Conservation (phyloP, 208 protist species). For the Trypanosoma melophagium region DNA sequence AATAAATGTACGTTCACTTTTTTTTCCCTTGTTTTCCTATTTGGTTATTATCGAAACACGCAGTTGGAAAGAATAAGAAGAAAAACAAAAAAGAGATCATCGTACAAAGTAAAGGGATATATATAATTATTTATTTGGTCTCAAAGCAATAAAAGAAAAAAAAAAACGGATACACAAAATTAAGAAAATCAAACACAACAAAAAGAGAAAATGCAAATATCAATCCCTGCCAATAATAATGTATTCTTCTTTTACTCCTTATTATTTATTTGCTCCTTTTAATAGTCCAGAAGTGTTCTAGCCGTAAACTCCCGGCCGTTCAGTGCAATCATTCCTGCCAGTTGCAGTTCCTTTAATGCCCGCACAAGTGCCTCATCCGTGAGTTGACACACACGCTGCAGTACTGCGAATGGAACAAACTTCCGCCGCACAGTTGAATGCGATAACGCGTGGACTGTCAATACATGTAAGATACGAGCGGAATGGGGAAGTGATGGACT, state of each 20-base stretch:
- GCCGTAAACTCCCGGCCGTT: constrained; percentile 46
- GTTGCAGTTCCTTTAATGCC: constrained; percentile 53
- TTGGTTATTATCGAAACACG: neutral
- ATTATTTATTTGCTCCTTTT: neutral
- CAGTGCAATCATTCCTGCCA: constrained; percentile 37
- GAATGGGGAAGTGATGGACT: constrained; percentile 43
- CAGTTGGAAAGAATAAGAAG: neutral
- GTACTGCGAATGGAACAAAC: constrained; percentile 51
- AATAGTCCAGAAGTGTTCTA: constrained; percentile 30
- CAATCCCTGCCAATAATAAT: neutral
- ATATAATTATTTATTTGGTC: constrained; percentile 15
- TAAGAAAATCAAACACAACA: no score
- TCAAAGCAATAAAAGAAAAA: constrained; percentile 15
- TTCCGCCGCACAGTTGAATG: constrained; percentile 36
- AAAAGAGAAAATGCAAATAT: constrained; percentile 8
- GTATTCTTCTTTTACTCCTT: neutral
- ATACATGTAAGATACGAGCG: constrained; percentile 60
- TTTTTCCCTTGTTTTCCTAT: neutral
- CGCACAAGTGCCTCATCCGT: constrained; percentile 55
- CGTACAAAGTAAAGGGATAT: no score
- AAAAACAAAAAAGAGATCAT: constrained; percentile 14
- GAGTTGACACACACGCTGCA: constrained; percentile 62
- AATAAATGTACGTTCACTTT: neutral
- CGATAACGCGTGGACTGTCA: constrained; percentile 46
- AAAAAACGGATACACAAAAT: no score